Base-by-base conservation (phyloP, 192 early-diverging fungal genomes). In the Gaertneriomyces sp. region DNA sequence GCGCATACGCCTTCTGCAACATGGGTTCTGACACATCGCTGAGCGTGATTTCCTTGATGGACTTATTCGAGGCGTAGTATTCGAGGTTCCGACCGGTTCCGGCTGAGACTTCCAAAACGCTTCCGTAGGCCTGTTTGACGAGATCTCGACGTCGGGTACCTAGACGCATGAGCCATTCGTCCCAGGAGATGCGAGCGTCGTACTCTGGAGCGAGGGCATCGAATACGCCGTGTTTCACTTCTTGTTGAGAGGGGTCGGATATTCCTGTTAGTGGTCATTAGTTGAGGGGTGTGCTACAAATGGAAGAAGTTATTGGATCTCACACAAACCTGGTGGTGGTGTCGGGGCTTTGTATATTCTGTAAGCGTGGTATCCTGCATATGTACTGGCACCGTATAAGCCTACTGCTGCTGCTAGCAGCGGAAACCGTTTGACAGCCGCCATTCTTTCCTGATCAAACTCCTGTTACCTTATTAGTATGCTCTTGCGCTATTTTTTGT, bases 21-120 rank as follows among this genome's bases (percentile, higher is more conserved):
- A 90, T 90, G 7, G 58, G 46, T 1, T 55, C 44, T 55, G 63
- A 75, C 7, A 67, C 58, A 65, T 90, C 88, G 4, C 81, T 78
- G 20, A 90, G 50, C 6, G 77, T 81, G 38, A 85, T 61, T 5
- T 66, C 63, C 7, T 56, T 60, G 47, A 89, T 66, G 16, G 64
- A 19, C 1, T 47, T 44, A 16, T 74, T 63, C 6, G 75, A 58
- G 8, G 62, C 51, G 54, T 87, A 88, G 71, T 75, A 82, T 11
- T 63, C 62, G 45, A 87, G 52, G 73, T 89, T 89, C 39, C 88
- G 70, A 1, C 85, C 85, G 41, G 88, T 89, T 7, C 88, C 88
- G 2, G 81, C 71, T 0, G 84, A 76, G 40, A 86, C 77, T 60
- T 89, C 87, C 45, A 89, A 69, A 12, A 85, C 79, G 49, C 76